These are phyloP conservation scores for Phascolomyces articulosus DNA, from an alignment of 371 early-diverging fungal genomes.

Conservation along the genomic window DNA sequence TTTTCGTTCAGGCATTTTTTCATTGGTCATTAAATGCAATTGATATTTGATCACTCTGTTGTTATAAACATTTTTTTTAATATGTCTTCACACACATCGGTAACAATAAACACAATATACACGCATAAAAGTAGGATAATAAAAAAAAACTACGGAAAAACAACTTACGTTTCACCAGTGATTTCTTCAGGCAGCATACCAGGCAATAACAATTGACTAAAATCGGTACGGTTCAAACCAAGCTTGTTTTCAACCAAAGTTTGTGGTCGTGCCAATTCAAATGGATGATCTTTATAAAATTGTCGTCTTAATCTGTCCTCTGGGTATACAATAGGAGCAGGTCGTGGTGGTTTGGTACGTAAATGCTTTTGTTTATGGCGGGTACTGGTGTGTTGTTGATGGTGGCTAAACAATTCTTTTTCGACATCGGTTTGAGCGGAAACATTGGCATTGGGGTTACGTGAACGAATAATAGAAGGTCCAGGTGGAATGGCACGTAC, in stretches of 20 bases:
- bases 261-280: conserved; percentile 76
- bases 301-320: conserved; percentile 82
- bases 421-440: conserved; percentile 40
- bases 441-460: conserved; percentile 42
- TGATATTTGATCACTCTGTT: conserved; percentile 78
- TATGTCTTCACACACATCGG: too few relatives aligned
- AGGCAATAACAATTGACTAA: conserved; percentile 45
- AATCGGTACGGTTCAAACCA: conserved; percentile 50
- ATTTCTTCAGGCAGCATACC: conserved; percentile 58
- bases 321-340: conserved; percentile 80
- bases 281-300: conserved; percentile 90
- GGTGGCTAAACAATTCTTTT: conserved; percentile 22
- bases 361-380: conserved; percentile 59
- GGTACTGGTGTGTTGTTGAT: conserved; percentile 14
- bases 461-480: conserved; percentile 65
- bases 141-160: background rate
- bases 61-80: background rate
- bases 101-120: too few relatives aligned
- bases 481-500: conserved; percentile 64
- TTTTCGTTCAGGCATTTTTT: conserved; percentile 67
- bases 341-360: conserved; percentile 56
- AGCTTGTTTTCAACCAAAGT: conserved; percentile 61
- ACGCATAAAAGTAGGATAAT: too few relatives aligned
- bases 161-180: conserved; percentile 69
- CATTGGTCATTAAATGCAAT: conserved; percentile 68